Base-by-base conservation (phyloP, 1,139 yeast genomes). In the Debaryomyces sp. region DNA sequence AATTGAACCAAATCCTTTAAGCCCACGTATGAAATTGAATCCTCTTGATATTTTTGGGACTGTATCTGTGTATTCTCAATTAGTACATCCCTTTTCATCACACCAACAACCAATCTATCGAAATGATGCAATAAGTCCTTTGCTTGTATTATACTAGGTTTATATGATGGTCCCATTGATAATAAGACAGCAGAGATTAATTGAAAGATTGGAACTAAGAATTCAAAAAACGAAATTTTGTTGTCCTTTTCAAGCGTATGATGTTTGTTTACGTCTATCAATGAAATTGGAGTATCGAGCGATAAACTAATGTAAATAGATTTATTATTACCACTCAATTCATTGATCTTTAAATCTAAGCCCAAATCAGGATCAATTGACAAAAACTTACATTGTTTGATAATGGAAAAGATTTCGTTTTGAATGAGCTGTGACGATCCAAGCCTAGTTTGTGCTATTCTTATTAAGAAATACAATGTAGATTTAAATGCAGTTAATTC, bases 281-380 rank as follows among this genome's bases (percentile, higher is more conserved):
- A 60, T 8, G 75, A 65, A 18, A 80, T 56, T 1, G 85, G 84
- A 4, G 80, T 73, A 53, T 84, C 89, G 43, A 83, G 62, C 22
- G 78, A 75, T 43, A 84, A 63, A 39, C 67, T 75, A 22, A 81
- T 71, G 38, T 66, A 68, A 29, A 77, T 66, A 7, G 41, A 37
- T 60, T 38, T 74, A 57, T 46, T 61, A 61, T 40, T 64, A 30
- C 57, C 59, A 12, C 52, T 56, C 30, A 47, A 42, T 35, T 62
- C 71, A 29, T 64, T 66, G 37, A 74, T 60, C 26, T 57, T 61
- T 46, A 75, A 62, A 44, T 78, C 81, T 44, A 88, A 66, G 0
- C 96, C 96, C 42, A 89, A 71, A 61, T 90, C 97, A 0, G 96
- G 94, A 62, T 91, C 97, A 43, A 86, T 75, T 40, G 74, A 65